Evolutionary conservation across 495 filamentous ascomycete genomes (phyloP).

Genomic region (Penicillium steckii): DNA sequence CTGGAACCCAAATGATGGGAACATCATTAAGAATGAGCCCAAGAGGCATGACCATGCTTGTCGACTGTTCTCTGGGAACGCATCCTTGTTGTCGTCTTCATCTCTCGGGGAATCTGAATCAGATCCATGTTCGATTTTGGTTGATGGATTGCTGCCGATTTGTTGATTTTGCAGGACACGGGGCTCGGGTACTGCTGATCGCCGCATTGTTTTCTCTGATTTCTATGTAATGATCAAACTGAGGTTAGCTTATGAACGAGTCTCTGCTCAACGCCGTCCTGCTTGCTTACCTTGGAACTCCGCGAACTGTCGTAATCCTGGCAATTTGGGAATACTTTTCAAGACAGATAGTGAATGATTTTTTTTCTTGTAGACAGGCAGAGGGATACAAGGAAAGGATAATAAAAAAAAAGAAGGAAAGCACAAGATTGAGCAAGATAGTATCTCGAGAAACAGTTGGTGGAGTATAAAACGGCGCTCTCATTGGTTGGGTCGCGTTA

Average conservation of each 20-base stretch:
- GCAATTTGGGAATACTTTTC: too few species aligned
- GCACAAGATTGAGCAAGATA: neutral
- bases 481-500: neutral
- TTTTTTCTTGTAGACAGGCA: too few species aligned
- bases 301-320: too few species aligned
- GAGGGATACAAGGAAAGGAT: too few species aligned
- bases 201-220: neutral
- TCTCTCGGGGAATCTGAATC: neutral
- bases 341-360: too few species aligned
- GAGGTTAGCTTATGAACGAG: too few species aligned
- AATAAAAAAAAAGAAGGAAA: neutral
- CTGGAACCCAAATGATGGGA: conserved; percentile 62
- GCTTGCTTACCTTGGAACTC: too few species aligned
- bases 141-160: neutral
- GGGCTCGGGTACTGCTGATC: neutral
- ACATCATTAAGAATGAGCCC: conserved; percentile 59
- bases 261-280: too few species aligned
- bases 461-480: neutral
- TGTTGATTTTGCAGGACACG: neutral
- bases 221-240: neutral
- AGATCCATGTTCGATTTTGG: neutral
- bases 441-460: neutral
- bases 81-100: neutral
- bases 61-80: conserved; percentile 60
- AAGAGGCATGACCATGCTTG: conserved; percentile 61